phyloP scores from a whole-genome alignment of 331 rosid species.

The Malus hybrid region DNA sequence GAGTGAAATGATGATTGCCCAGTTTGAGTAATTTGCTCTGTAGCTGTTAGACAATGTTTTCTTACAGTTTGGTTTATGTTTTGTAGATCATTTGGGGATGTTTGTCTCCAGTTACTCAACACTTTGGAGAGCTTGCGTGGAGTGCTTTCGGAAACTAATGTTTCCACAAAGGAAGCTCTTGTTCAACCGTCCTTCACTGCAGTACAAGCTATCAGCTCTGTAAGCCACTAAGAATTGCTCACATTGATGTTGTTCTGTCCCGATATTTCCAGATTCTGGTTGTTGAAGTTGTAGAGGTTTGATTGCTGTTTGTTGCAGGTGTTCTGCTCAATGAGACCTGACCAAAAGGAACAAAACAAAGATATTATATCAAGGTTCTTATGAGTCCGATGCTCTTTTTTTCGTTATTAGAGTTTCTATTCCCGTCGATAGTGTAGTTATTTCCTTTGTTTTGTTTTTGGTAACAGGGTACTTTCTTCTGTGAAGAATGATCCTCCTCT shows the following conservation, averaged over 20 bases:
- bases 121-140: slow-evolving; percentile 39
- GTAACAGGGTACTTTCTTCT: slow-evolving; percentile 57
- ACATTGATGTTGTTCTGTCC: background rate
- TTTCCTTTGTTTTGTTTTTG: slow-evolving; percentile 24
- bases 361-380: slow-evolving; percentile 49
- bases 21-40: background rate
- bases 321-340: slow-evolving; percentile 44
- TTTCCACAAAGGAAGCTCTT: slow-evolving; percentile 43
- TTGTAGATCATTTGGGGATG: slow-evolving; percentile 69
- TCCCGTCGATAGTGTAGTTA: background rate
- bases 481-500: slow-evolving; percentile 39
- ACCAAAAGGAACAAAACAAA: slow-evolving; percentile 42
- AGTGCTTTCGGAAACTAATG: slow-evolving; percentile 27
- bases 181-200: slow-evolving; percentile 37
- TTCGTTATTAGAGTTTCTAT: background rate
- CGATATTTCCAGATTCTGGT: background rate
- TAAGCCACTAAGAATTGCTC: slow-evolving; percentile 30
- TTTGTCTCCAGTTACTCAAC: slow-evolving; percentile 42
- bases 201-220: slow-evolving; percentile 46
- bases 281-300: slow-evolving; percentile 1
- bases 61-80: slow-evolving; percentile 12
- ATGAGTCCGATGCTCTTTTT: background rate
- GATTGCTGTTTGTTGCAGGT: slow-evolving; percentile 33
- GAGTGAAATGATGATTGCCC: background rate
- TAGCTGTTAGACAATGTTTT: background rate